These are phyloP conservation scores for Hebeloma cylindrosporum DNA, from an alignment of 768 basidiomycete species.

Conservation along the genomic window DNA sequence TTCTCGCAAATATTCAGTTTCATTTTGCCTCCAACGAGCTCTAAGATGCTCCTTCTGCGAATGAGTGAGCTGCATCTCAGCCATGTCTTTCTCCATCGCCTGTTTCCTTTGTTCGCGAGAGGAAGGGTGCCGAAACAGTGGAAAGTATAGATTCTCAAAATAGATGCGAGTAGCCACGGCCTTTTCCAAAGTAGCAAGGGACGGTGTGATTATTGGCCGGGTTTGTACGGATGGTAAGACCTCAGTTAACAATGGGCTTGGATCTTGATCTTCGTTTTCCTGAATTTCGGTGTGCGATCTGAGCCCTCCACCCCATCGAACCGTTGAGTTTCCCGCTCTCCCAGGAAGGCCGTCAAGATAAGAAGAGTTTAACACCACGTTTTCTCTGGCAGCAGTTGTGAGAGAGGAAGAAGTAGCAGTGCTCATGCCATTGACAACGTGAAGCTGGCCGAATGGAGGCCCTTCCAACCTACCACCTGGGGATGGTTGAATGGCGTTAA, in stretches of 20 bases:
- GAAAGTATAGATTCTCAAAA: slow-evolving; percentile 91
- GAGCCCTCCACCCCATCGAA: slow-evolving; percentile 61
- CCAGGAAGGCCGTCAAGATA: slow-evolving; percentile 53
- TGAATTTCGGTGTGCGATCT: slow-evolving; percentile 65
- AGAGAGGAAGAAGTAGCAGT: slow-evolving; percentile 68
- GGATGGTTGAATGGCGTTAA: slow-evolving; percentile 65
- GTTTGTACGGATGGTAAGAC: slow-evolving; percentile 31
- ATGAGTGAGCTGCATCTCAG: slow-evolving; percentile 65
- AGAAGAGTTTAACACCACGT: slow-evolving; percentile 45
- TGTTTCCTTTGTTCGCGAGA: slow-evolving; percentile 82
- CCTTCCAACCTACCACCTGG: slow-evolving; percentile 42
- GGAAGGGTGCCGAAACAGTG: slow-evolving; percentile 78
- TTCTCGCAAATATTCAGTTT: slow-evolving; percentile 88
- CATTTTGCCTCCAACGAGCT: slow-evolving; percentile 79
- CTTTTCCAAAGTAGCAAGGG: slow-evolving; percentile 89
- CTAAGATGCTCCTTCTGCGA: slow-evolving; percentile 71
- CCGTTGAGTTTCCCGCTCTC: slow-evolving; percentile 58
- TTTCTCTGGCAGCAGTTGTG: slow-evolving; percentile 76
- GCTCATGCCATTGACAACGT: slow-evolving; percentile 79
- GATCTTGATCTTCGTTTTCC: slow-evolving; percentile 52
- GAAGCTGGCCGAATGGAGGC: slow-evolving; percentile 52
- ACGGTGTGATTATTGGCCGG: slow-evolving; percentile 71
- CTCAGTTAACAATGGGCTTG: slow-evolving; percentile 30
- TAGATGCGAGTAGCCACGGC: slow-evolving; percentile 90
- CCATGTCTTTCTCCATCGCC: slow-evolving; percentile 89